These are phyloP conservation scores for Aspergillus terreus DNA, from an alignment of 2,329 filamentous ascomycete genomes.

Conservation along the genomic window DNA sequence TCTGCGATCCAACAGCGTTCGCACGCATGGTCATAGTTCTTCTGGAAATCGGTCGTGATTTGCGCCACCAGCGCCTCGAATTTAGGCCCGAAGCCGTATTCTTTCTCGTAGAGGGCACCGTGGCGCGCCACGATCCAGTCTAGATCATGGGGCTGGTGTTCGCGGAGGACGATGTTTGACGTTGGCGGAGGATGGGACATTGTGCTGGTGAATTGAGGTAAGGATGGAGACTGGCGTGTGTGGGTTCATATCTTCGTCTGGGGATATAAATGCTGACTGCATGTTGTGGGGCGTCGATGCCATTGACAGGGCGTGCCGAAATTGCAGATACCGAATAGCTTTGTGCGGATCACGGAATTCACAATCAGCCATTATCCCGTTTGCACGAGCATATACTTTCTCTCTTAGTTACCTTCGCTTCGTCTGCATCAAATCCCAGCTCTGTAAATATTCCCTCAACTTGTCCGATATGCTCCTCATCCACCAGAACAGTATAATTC, in stretches of 20 bases:
- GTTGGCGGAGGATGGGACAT: too few species aligned
- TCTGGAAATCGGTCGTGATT: constrained; percentile 19
- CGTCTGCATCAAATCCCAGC: not conserved
- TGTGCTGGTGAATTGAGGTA: too few species aligned
- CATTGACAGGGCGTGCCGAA: not conserved
- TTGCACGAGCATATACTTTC: not conserved
- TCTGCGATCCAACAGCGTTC: constrained; percentile 27
- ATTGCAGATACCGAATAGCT: not conserved
- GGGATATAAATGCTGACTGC: not conserved
- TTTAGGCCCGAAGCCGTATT: constrained; percentile 18
- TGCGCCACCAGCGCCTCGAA: constrained; percentile 18
- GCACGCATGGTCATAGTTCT: constrained; percentile 14
- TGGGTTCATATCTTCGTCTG: too few species aligned
- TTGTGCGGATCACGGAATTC: too few species aligned
- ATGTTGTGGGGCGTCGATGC: not conserved
- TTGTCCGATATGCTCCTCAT: not conserved
- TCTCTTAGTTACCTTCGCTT: not conserved
- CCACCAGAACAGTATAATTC: not conserved
- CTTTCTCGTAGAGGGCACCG: constrained; percentile 17
- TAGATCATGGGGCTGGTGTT: too few species aligned
- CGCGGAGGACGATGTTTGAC: too few species aligned
- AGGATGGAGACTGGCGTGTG: too few species aligned
- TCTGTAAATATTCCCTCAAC: not conserved
- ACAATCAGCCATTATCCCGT: too few species aligned
- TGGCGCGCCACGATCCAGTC: constrained; percentile 21